Conservation (phyloP, 2,329 filamentous ascomycete species). For the Aspergillus novoparasiticus region DNA sequence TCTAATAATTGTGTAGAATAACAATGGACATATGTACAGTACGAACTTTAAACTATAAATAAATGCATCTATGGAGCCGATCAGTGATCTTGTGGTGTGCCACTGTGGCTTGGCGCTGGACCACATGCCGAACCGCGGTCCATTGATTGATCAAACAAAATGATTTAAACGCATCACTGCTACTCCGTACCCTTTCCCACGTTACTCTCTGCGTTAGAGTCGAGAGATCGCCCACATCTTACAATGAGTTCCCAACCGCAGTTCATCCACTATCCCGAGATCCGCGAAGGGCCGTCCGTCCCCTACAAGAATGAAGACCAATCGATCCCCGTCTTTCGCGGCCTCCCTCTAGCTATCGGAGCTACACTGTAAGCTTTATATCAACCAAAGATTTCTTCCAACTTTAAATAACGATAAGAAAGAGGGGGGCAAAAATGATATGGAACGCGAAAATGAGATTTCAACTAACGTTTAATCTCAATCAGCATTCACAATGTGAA, state of each 20-base stretch:
- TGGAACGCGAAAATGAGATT: not conserved
- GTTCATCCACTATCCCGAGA: constrained; percentile 42
- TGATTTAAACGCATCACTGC: not conserved
- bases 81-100: not conserved
- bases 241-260: constrained; percentile 26
- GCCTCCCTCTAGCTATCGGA: constrained; percentile 63
- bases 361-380: constrained; percentile 58
- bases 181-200: not conserved
- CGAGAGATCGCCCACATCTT: not conserved
- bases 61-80: not conserved
- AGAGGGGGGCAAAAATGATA: not conserved
- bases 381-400: not conserved
- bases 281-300: constrained; percentile 42
- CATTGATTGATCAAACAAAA: not conserved
- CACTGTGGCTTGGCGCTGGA: not conserved
- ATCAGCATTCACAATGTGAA: constrained; percentile 60
- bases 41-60: not conserved
- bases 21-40: constrained; percentile 1
- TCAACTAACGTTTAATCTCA: not conserved
- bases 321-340: constrained; percentile 71
- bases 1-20: not conserved
- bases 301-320: constrained; percentile 54
- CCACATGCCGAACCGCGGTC: constrained; percentile 12
- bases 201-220: not conserved
- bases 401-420: not conserved